phyloP scores from a whole-genome alignment of 306 rosid species.

The Castanopsis chinensis region DNA sequence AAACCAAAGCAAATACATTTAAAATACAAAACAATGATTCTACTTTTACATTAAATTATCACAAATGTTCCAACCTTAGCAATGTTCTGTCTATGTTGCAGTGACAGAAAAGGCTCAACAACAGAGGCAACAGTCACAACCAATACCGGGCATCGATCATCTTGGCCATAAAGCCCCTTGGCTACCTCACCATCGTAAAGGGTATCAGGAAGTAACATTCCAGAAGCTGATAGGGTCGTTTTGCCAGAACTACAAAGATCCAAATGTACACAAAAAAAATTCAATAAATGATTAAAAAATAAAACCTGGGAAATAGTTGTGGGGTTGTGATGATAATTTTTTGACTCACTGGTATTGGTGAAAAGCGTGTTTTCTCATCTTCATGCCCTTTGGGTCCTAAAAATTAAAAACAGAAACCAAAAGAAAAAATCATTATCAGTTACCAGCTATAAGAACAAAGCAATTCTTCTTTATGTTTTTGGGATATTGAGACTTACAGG shows the following conservation, averaged over 20 bases:
- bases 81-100: constrained; percentile 51
- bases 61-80: constrained; percentile 48
- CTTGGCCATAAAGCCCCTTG: constrained; percentile 37
- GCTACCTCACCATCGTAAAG: constrained; percentile 59
- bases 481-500: constrained; percentile 55
- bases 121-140: constrained; percentile 78
- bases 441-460: background rate
- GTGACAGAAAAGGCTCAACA: constrained; percentile 84
- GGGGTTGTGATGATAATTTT: background rate
- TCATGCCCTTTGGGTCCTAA: constrained; percentile 96
- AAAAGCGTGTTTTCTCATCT: constrained; percentile 90
- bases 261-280: constrained; percentile 14
- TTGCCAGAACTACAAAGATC: constrained; percentile 70
- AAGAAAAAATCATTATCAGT: background rate
- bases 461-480: background rate
- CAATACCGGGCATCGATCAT: constrained; percentile 47
- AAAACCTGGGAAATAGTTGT: background rate
- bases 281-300: background rate
- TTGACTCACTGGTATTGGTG: constrained; percentile 73
- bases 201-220: constrained; percentile 63
- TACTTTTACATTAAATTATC: background rate
- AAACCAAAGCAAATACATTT: constrained; percentile 18
- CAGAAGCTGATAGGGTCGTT: constrained; percentile 95
- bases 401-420: constrained; percentile 5
- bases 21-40: constrained; percentile 5